These are phyloP conservation scores for Panellus pusillus DNA, from an alignment of 768 basidiomycete species.

Conservation along the genomic window DNA sequence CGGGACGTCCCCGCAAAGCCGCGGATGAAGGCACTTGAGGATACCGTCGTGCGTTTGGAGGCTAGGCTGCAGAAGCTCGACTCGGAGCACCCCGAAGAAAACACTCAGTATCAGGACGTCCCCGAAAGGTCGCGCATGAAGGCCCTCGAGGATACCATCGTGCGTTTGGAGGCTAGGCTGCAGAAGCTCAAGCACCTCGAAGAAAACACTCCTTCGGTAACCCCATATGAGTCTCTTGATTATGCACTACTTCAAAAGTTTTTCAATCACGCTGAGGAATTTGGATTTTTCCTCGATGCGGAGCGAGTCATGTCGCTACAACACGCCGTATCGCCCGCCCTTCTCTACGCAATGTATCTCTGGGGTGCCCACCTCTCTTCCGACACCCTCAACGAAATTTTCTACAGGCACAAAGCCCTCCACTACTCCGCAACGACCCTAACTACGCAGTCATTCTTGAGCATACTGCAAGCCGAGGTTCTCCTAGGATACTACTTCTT, in stretches of 20 bases:
- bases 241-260: constrained; percentile 49
- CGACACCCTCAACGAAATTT: constrained; percentile 4
- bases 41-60: constrained; percentile 38
- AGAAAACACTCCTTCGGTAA: constrained; percentile 18
- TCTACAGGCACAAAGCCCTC: constrained; percentile 30
- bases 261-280: constrained; percentile 52
- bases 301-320: constrained; percentile 35
- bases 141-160: constrained; percentile 41
- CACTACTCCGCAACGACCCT: constrained; percentile 47
- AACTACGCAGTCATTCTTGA: constrained; percentile 52
- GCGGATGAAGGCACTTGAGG: constrained; percentile 50
- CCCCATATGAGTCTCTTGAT: constrained; percentile 29
- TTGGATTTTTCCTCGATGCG: constrained; percentile 68
- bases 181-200: constrained; percentile 36
- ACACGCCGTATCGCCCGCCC: constrained; percentile 23
- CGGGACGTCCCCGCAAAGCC: constrained; percentile 62
- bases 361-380: constrained; percentile 34
- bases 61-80: constrained; percentile 38
- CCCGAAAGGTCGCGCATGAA: constrained; percentile 60
- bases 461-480: constrained; percentile 61
- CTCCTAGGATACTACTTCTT: constrained; percentile 69
- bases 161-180: constrained; percentile 39
- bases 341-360: constrained; percentile 30
- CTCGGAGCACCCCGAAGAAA: constrained; percentile 38
- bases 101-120: constrained; percentile 70